Evolutionary conservation across 768 basidiomycete genomes (phyloP), one percentile per base, ranked within the genome.

Genomic region (Candolleomyces efflorescens): DNA sequence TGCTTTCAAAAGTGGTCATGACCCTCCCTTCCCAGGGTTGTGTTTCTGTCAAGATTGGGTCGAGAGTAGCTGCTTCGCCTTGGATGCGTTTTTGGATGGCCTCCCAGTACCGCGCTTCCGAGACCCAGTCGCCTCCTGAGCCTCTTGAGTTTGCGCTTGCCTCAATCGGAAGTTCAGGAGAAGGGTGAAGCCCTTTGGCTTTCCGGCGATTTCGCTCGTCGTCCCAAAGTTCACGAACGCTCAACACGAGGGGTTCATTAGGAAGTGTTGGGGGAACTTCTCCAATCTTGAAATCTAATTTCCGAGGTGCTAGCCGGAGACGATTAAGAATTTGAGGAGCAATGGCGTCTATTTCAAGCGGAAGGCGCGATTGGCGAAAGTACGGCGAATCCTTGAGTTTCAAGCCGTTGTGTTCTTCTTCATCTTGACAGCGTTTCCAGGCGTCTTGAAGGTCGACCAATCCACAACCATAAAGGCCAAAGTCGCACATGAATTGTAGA

Each of bases 181-280:
- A 82, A 5, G 93, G 85, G 59, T 82, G 67, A 36, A 94, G 77
- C 1, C 93, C 93, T 36, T 79, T 81, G 3, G 77, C 78, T 23
- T 71, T 69, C 18, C 95, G 80, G 9, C 94, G 83, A 11, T 78
- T 78, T n/a, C 90, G 83, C 72, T 99, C 96, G 64, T 98, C 94
- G 52, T 95, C 92, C 96, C 96, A 99, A 2, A 98, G 78, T 71
- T 98, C 96, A 60, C 91, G 86, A 47, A 98, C 90, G 65, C 92
- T 87, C 43, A 86, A 77, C 5, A 99, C 89, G 24, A 96, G 80
- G 45, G 90, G 92, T 63, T 91, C 90, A 11, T 78, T 61, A 55
- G 84, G 68, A 18, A 54, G 18, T 15, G 79, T 63, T 18, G 82
- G 72, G 32, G 78, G 71, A 55, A 87, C 83, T 59, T 94, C 90